phyloP scores from a whole-genome alignment of 352 stramenopile species.

The Poterioochromonas sp. region DNA sequence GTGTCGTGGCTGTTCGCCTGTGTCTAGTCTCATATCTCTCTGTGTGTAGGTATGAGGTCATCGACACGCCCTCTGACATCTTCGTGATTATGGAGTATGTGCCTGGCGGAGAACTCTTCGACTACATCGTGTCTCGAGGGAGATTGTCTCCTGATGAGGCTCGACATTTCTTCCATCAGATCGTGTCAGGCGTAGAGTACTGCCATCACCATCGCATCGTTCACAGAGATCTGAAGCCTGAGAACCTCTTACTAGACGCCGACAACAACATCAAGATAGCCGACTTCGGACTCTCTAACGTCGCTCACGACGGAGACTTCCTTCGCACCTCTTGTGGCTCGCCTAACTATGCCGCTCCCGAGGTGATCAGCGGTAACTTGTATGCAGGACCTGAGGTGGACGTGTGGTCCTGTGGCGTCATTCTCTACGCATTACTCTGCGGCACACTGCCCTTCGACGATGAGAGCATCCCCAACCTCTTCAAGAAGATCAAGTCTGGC shows the following conservation, averaged over 20 bases:
- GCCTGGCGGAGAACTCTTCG: conserved; percentile 82
- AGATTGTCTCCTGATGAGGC: conserved; percentile 75
- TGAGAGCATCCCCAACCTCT: conserved; percentile 46
- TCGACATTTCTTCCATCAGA: conserved; percentile 97
- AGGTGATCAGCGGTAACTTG: conserved; percentile 95
- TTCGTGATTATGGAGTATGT: conserved; percentile 88
- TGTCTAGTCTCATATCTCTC: conserved; percentile 1
- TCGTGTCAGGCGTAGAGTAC: conserved; percentile 96
- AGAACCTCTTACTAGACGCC: conserved; percentile 92
- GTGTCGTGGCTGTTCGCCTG: not conserved
- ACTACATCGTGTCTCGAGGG: conserved; percentile 98
- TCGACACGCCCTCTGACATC: conserved; percentile 97
- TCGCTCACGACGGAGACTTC: conserved; percentile 97
- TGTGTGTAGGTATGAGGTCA: conserved; percentile 78
- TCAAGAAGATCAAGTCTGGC: conserved; percentile 98
- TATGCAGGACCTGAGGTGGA: conserved; percentile 97
- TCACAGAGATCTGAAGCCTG: conserved; percentile 94
- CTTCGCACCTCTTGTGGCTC: conserved; percentile 91
- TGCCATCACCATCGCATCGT: conserved; percentile 98
- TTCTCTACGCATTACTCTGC: conserved; percentile 96
- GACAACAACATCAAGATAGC: conserved; percentile 99
- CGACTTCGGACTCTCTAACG: conserved; percentile 98
- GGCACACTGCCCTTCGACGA: conserved; percentile 86
- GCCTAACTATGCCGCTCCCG: conserved; percentile 97
- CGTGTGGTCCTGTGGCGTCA: conserved; percentile 97